A percentile compares a stretch with the other conserved stretches of the same genome.
Evolutionary conservation across 2,329 filamentous ascomycete species (phyloP).

Genomic region (Fusarium longipes): DNA sequence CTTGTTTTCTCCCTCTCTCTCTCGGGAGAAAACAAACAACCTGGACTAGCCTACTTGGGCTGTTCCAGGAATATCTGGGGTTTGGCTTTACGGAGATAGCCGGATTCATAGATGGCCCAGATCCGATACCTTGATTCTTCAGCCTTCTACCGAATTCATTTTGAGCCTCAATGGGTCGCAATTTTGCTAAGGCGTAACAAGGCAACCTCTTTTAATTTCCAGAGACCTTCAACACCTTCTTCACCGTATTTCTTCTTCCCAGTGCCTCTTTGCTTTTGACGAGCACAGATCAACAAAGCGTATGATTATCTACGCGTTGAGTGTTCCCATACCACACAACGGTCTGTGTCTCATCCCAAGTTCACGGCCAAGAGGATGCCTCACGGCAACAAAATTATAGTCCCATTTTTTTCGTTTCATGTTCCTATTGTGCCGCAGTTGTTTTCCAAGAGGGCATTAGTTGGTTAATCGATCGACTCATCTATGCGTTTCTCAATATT

Average conservation of each 20-base stretch:
- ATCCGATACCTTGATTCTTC: no score
- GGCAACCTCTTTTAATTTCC: neutral
- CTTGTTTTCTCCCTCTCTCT: neutral
- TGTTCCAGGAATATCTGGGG: neutral
- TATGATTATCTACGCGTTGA: neutral
- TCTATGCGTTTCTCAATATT: no score
- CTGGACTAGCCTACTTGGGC: no score
- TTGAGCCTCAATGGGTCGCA: neutral
- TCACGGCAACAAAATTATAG: neutral
- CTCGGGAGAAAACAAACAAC: neutral
- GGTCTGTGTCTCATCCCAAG: neutral
- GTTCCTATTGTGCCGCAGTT: neutral
- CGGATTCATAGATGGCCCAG: neutral
- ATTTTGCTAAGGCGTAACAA: neutral
- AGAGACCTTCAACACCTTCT: neutral
- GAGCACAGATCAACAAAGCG: neutral
- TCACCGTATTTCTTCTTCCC: neutral
- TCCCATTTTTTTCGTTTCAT: neutral
- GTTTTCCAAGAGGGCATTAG: neutral
- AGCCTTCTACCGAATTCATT: neutral
- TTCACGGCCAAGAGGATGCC: neutral
- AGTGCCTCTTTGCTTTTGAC: neutral
- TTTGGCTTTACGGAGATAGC: no score
- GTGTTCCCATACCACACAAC: neutral
- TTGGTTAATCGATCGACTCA: neutral